Base-by-base conservation (phyloP, 805 yeast genomes). In the Zygoascus biomembranicola region DNA sequence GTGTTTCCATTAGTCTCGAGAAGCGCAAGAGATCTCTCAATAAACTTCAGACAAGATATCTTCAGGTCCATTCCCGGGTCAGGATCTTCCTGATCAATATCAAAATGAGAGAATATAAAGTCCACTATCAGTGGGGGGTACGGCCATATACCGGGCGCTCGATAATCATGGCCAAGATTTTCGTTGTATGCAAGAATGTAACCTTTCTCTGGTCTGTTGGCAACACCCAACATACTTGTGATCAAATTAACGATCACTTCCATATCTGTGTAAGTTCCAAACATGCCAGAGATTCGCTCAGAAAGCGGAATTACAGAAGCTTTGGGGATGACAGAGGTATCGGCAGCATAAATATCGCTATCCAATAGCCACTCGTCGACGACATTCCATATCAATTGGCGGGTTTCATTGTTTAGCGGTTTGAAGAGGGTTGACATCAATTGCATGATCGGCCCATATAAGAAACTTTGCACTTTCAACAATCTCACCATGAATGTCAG, bases 71-170 rank as follows among this genome's bases (percentile, higher is more conserved):
- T 55, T 49, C 69, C 73, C 14, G 76, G 77, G 0, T 55, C 62
- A 16, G 23, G 13, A 42, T 16, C 39, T 35, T 35, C 39, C 13
- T 11, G 16, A 16, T 19, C 26, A 18, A 61, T 69, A 32, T 70
- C 56, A 11, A 74, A 63, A 2, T 47, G 42, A 23, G 54, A 19
- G 6, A 76, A 77, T 0, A 90, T 79, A 44, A 85, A 86, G 11
- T 76, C 69, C n/a, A 86, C 63, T 13, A 90, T 65, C 60, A 80
- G 89, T 51, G 88, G 92, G 52, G 87, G 66, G 61, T 90, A 92
- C 2, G 94, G 89, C 80, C 90, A 80, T 5, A 89, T 68, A 1
- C 96, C 96, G 16, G 74, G 75, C 32, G 72, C 77, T 60, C 95
- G 76, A 57, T 81, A 78, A 0, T 73, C 72, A 2, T 65, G 64